These are phyloP conservation scores for Babesia gibsoni DNA, from an alignment of 169 alveolate genomes.

Conservation along the genomic window DNA sequence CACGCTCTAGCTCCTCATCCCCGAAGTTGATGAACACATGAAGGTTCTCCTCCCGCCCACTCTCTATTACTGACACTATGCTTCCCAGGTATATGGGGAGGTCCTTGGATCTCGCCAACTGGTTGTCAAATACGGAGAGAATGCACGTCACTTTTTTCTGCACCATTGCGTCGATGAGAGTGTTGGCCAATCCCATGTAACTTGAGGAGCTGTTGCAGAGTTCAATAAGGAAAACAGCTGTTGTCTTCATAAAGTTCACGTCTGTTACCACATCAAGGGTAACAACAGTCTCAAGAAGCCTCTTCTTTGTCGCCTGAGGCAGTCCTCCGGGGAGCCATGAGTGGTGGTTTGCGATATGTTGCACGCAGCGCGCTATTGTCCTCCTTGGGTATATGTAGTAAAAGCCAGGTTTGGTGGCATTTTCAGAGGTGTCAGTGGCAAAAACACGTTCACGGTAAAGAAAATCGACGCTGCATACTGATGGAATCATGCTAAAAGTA, in stretches of 20 bases:
- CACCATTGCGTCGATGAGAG: constrained; percentile 20
- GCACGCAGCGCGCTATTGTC: neutral
- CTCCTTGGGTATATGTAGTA: constrained; percentile 20
- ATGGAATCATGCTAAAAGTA: too few species aligned
- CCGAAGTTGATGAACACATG: constrained; percentile 19
- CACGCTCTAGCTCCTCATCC: neutral
- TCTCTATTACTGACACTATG: constrained; percentile 10
- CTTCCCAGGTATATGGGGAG: constrained; percentile 3
- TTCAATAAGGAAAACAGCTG: constrained; percentile 20
- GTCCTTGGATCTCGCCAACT: constrained; percentile 1
- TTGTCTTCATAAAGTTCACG: constrained; percentile 16
- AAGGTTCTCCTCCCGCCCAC: constrained; percentile 25
- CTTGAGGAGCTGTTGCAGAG: neutral
- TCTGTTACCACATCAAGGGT: constrained; percentile 33
- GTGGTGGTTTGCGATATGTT: neutral
- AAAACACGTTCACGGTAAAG: constrained; percentile 48
- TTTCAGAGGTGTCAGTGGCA: neutral
- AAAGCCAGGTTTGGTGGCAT: neutral
- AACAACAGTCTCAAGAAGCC: constrained; percentile 12
- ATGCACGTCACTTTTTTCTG: constrained; percentile 23
- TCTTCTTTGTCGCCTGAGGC: neutral
- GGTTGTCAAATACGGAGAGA: constrained; percentile 4
- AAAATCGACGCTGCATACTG: constrained; percentile 9
- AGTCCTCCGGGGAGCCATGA: constrained; percentile 25
- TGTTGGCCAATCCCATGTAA: neutral